Conservation (phyloP, 768 basidiomycete species). For the Ephemerocybe angulata region DNA sequence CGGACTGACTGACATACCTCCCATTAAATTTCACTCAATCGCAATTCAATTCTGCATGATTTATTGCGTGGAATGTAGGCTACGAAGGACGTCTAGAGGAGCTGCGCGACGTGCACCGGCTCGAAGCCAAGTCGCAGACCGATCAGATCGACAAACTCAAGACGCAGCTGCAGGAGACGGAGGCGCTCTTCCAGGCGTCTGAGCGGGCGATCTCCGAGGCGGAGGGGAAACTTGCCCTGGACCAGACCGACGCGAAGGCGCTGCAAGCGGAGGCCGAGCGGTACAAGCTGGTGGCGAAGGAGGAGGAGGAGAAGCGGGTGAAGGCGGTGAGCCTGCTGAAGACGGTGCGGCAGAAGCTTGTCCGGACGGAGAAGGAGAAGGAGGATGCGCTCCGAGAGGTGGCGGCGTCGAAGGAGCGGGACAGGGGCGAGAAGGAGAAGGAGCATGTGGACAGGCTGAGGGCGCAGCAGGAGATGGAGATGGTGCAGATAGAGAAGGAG, state of each 20-base stretch:
- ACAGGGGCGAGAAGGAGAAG: slow-evolving; percentile 50
- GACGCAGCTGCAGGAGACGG: slow-evolving; percentile 64
- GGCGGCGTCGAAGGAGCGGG: slow-evolving; percentile 47
- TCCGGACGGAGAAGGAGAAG: slow-evolving; percentile 91
- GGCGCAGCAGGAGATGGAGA: slow-evolving; percentile 63
- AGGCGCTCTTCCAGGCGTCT: slow-evolving; percentile 62
- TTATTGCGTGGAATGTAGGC: slow-evolving; percentile 55
- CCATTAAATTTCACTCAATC: no score
- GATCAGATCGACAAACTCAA: slow-evolving; percentile 70
- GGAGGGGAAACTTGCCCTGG: slow-evolving; percentile 48
- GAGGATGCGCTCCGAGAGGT: slow-evolving; percentile 72
- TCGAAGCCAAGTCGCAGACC: slow-evolving; percentile 76
- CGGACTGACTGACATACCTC: no score
- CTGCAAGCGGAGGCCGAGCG: slow-evolving; percentile 64
- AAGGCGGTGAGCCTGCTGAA: slow-evolving; percentile 92
- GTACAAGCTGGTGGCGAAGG: slow-evolving; percentile 63
- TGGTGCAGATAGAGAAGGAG: slow-evolving; percentile 58
- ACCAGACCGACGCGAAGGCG: slow-evolving; percentile 51
- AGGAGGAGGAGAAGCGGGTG: slow-evolving; percentile 95
- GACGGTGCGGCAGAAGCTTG: slow-evolving; percentile 94
- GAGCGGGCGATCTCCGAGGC: slow-evolving; percentile 44
- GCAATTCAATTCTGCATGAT: no score
- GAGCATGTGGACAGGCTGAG: slow-evolving; percentile 51
- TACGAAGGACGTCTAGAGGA: slow-evolving; percentile 76
- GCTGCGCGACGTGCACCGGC: slow-evolving; percentile 74